phyloP scores from a whole-genome alignment of 192 early-diverging fungal genomes.

The Dimargaris xerosporica region DNA sequence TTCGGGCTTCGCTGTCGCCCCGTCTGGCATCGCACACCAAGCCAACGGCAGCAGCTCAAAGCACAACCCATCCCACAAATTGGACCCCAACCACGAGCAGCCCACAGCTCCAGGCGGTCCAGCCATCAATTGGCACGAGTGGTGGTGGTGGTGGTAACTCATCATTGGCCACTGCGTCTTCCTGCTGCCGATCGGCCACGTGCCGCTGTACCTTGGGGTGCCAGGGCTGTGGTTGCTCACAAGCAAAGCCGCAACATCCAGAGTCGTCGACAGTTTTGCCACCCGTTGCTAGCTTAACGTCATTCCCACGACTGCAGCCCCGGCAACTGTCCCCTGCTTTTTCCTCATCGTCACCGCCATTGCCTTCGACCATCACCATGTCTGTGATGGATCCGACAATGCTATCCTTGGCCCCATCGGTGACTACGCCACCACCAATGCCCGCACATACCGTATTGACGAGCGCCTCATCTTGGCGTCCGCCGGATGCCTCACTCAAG shows the following conservation, averaged over 20 bases:
- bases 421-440: too few relatives aligned
- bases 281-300: background rate
- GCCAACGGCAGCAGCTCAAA: background rate
- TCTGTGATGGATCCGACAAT: too few relatives aligned
- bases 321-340: background rate
- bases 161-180: too few relatives aligned
- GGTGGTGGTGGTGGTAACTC: too few relatives aligned
- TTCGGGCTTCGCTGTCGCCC: background rate
- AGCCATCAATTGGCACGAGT: too few relatives aligned
- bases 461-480: too few relatives aligned
- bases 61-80: background rate
- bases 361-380: too few relatives aligned
- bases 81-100: background rate
- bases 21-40: background rate
- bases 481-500: too few relatives aligned
- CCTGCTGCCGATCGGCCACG: background rate
- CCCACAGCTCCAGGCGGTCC: background rate
- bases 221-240: background rate
- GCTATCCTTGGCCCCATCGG: too few relatives aligned
- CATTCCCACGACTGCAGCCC: background rate
- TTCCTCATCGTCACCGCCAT: too few relatives aligned
- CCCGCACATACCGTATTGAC: too few relatives aligned
- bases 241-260: background rate
- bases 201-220: background rate
- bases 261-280: background rate